Conservation (phyloP, 805 yeast genomes). For the Barnettozyma wickerhamii region DNA sequence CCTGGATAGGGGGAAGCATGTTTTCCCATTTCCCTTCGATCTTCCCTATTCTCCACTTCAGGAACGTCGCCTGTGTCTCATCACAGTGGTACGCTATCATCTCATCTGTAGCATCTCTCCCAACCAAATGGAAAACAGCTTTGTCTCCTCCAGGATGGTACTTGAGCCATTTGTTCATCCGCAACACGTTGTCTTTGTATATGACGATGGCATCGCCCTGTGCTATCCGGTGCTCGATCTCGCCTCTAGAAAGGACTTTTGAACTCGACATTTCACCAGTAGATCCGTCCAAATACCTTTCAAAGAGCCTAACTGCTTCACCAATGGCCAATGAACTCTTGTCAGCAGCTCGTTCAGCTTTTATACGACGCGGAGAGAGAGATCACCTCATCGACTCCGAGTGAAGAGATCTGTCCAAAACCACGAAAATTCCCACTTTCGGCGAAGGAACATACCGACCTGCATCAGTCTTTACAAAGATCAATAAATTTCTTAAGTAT, state of each 20-base stretch:
- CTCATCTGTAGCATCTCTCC: conserved; percentile 88
- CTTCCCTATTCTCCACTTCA: conserved; percentile 59
- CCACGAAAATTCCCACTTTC: background rate
- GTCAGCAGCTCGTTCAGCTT: background rate
- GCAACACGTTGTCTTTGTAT: conserved; percentile 54
- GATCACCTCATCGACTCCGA: background rate
- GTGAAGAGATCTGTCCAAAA: background rate
- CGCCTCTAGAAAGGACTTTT: conserved; percentile 33
- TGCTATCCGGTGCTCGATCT: conserved; percentile 57
- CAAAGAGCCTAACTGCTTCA: background rate
- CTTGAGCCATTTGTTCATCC: conserved; percentile 65
- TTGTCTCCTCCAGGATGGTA: conserved; percentile 88
- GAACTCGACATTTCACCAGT: conserved; percentile 19
- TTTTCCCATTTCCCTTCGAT: conserved; percentile 67
- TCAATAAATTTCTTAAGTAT: no score
- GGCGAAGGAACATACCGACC: no score
- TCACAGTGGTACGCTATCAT: conserved; percentile 78
- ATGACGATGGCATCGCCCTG: conserved; percentile 69
- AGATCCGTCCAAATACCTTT: no score
- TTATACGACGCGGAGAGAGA: background rate
- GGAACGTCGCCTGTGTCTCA: conserved; percentile 48
- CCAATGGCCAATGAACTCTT: background rate
- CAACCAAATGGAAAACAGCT: conserved; percentile 79
- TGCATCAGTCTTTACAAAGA: no score
- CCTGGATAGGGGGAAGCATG: conserved; percentile 85